Evolutionary conservation across 1,284 basidiomycete species (phyloP).

Genomic region (Irpex lacteus): DNA sequence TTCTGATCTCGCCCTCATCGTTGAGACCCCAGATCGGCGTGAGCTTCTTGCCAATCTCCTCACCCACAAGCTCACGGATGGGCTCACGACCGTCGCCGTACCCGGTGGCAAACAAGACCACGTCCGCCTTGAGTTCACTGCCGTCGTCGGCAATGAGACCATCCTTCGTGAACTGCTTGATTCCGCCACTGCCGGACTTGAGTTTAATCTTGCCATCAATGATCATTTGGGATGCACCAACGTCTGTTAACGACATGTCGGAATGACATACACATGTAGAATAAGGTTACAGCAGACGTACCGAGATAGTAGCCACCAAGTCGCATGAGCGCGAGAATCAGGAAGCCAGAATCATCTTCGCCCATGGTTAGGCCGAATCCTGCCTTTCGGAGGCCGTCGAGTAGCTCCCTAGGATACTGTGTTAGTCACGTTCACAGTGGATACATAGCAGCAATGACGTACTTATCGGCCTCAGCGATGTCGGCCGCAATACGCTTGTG

Average conservation of each 20-base stretch:
- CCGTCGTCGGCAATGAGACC: slow-evolving; percentile 27
- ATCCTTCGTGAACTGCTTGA: slow-evolving; percentile 17
- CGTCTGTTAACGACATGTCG: slow-evolving; percentile 5
- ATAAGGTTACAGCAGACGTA: slow-evolving; percentile 6
- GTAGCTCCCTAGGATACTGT: slow-evolving; percentile 24
- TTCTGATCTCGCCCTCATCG: slow-evolving; percentile 23
- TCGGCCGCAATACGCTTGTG: slow-evolving; percentile 42
- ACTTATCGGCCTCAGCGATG: slow-evolving; percentile 54
- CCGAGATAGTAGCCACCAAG: slow-evolving; percentile 46
- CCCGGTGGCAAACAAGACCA: slow-evolving; percentile 29
- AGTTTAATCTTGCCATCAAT: slow-evolving; percentile 22
- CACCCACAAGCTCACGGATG: slow-evolving; percentile 33
- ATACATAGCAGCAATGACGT: neutral
- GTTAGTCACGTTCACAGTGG: too few relatives aligned
- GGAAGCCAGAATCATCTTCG: slow-evolving; percentile 33
- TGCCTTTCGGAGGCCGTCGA: slow-evolving; percentile 39
- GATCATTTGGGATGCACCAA: slow-evolving; percentile 13
- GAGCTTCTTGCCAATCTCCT: slow-evolving; percentile 12
- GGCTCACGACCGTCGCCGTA: slow-evolving; percentile 34
- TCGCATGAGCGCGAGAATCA: slow-evolving; percentile 31
- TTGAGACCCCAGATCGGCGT: slow-evolving; percentile 17
- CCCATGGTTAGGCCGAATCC: slow-evolving; percentile 45
- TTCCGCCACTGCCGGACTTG: slow-evolving; percentile 12
- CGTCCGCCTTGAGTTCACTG: slow-evolving; percentile 22
- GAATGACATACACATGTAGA: neutral